phyloP scores from a whole-genome alignment of 176 grass and related monocot species.

The Oryza punctata region DNA sequence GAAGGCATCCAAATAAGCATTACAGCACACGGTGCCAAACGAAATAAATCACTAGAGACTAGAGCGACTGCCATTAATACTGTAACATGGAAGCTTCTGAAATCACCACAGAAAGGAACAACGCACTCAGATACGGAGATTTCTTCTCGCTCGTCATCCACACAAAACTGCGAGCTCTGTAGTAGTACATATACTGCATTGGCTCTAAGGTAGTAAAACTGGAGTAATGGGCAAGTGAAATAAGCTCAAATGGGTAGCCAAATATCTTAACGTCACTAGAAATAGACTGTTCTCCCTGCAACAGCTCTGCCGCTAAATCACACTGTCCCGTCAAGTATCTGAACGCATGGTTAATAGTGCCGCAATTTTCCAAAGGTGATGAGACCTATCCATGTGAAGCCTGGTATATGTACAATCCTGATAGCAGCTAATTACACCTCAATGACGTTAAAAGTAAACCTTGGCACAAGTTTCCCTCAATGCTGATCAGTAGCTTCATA shows the following conservation, averaged over 20 bases:
- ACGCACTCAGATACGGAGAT: neutral
- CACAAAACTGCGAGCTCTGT: neutral
- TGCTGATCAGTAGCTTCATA: neutral
- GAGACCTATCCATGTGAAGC: neutral
- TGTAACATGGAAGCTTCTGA: neutral
- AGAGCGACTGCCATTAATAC: neutral
- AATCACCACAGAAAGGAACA: neutral
- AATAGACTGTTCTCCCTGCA: conserved; percentile 5
- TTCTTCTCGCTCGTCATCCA: neutral
- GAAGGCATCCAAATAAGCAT: neutral
- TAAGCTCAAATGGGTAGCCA: neutral
- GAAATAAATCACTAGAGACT: neutral
- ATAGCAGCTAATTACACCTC: conserved; percentile 30
- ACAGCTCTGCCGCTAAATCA: neutral
- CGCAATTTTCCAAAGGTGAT: neutral
- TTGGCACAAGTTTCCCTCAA: neutral
- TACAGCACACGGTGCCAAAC: neutral
- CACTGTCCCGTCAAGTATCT: neutral
- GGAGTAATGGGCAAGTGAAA: neutral
- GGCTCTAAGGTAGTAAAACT: neutral
- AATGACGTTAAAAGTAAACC: conserved; percentile 21
- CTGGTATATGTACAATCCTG: conserved; percentile 20
- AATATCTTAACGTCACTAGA: neutral
- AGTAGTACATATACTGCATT: neutral
- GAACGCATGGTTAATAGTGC: neutral